A percentile compares a stretch with the other conserved stretches of the same genome.
Evolutionary conservation across 768 basidiomycete genomes (phyloP).

Genomic region (Termitomyces sp.): DNA sequence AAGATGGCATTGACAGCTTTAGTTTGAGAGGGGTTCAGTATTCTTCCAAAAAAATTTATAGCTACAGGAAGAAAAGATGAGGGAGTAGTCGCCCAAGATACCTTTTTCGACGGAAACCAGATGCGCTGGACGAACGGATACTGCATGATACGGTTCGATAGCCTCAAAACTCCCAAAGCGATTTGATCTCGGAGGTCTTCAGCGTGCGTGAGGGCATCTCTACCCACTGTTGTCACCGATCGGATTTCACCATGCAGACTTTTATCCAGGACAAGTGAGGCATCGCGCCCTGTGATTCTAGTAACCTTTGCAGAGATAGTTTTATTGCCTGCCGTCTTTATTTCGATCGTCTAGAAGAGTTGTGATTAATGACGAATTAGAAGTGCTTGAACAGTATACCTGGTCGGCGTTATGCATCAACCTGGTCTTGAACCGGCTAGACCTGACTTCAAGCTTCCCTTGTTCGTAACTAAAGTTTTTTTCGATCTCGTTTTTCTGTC

Average conservation of each 20-base stretch:
- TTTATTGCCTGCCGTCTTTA: constrained; percentile 8
- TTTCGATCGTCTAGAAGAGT: constrained; percentile 15
- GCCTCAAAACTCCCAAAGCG: constrained; percentile 24
- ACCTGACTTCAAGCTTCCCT: constrained; percentile 27
- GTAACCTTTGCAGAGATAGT: constrained; percentile 17
- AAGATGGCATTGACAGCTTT: constrained; percentile 28
- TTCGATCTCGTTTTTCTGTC: constrained; percentile 41
- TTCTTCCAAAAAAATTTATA: constrained; percentile 14
- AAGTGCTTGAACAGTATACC: constrained; percentile 13
- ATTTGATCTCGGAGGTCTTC: constrained; percentile 26
- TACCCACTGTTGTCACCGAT: constrained; percentile 39
- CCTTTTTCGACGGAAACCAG: constrained; percentile 21
- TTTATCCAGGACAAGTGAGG: constrained; percentile 20
- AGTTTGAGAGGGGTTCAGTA: constrained; percentile 30
- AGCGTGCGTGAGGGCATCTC: constrained; percentile 40
- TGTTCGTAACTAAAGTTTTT: constrained; percentile 20
- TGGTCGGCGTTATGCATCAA: constrained; percentile 23
- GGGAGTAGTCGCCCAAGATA: constrained; percentile 8
- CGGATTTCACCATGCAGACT: constrained; percentile 20
- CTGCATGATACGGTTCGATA: constrained; percentile 17
- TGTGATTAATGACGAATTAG: not conserved
- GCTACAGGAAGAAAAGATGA: constrained; percentile 1
- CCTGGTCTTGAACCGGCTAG: constrained; percentile 38
- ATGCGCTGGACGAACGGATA: constrained; percentile 29
- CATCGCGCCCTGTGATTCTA: constrained; percentile 34